Evolutionary conservation across 2,329 filamentous ascomycete species (phyloP).

Genomic region (Diaporthe ilicicola): DNA sequence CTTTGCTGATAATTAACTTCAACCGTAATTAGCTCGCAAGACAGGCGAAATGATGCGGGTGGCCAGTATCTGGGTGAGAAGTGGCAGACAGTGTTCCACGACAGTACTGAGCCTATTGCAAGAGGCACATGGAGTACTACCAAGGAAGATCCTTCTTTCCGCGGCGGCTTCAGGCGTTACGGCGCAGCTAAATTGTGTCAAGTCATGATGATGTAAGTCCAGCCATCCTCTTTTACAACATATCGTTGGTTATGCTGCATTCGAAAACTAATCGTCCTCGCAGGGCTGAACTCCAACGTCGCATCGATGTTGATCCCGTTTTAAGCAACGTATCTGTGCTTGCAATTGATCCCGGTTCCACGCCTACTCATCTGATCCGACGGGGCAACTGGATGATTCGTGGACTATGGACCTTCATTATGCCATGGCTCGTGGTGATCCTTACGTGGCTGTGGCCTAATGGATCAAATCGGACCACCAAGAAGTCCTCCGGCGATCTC

Average conservation of each 20-base stretch:
- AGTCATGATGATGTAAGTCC: slow-evolving; percentile 43
- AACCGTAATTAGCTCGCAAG: too few species aligned
- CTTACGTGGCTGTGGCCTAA: slow-evolving; percentile 23
- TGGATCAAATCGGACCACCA: slow-evolving; percentile 2
- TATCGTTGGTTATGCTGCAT: background rate
- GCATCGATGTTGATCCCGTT: slow-evolving; percentile 39
- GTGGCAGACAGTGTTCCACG: too few species aligned
- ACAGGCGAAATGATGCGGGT: too few species aligned
- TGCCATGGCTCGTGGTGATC: background rate
- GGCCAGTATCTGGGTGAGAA: too few species aligned
- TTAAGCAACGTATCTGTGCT: slow-evolving; percentile 42
- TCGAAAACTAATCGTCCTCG: background rate
- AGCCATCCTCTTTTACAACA: too few species aligned
- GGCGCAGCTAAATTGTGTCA: slow-evolving; percentile 44
- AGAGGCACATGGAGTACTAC: slow-evolving; percentile 39
- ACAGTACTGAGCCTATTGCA: slow-evolving; percentile 38
- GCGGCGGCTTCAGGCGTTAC: slow-evolving; percentile 41
- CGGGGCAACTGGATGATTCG: slow-evolving; percentile 35
- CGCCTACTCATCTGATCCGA: slow-evolving; percentile 39
- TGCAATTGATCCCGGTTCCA: slow-evolving; percentile 46
- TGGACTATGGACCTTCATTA: slow-evolving; percentile 7
- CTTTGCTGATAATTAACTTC: too few species aligned
- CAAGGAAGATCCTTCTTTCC: slow-evolving; percentile 36
- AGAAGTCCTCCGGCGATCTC: background rate
- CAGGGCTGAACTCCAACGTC: slow-evolving; percentile 42